phyloP scores from a whole-genome alignment of 768 basidiomycete genomes.

The Tricholomella constricta region DNA sequence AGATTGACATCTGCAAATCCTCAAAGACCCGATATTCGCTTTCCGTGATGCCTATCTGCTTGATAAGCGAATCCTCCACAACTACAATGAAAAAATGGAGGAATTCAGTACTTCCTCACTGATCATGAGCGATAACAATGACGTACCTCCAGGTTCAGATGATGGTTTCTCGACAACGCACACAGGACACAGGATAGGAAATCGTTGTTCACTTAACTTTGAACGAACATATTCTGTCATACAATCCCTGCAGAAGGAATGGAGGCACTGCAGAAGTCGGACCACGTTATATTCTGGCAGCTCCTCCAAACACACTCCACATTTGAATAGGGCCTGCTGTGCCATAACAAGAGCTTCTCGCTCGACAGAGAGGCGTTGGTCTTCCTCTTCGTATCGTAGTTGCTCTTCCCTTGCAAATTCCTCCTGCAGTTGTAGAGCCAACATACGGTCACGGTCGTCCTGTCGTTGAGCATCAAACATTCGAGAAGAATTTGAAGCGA shows the following conservation, averaged over 20 bases:
- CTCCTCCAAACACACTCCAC: constrained; percentile 57
- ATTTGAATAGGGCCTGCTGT: constrained; percentile 43
- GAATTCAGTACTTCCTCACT: background rate
- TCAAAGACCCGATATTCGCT: constrained; percentile 40
- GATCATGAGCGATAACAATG: background rate
- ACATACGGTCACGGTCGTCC: background rate
- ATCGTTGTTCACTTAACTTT: constrained; percentile 53
- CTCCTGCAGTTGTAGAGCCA: constrained; percentile 1
- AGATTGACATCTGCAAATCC: constrained; percentile 45
- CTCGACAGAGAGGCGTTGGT: background rate
- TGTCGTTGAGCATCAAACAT: background rate
- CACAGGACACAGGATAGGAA: constrained; percentile 62
- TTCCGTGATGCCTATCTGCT: constrained; percentile 45
- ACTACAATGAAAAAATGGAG: constrained; percentile 24
- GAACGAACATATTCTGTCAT: constrained; percentile 41
- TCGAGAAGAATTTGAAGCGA: background rate
- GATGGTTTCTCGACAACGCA: constrained; percentile 38
- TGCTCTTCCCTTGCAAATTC: background rate
- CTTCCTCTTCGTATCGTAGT: background rate
- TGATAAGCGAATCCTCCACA: constrained; percentile 39
- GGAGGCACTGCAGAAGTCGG: constrained; percentile 44
- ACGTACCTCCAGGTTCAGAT: constrained; percentile 16
- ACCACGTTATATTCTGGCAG: background rate
- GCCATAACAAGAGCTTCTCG: background rate
- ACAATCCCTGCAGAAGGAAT: constrained; percentile 58